A percentile compares a stretch with the other conserved stretches of the same genome.
These are phyloP conservation scores for Phytophthora pinifolia DNA, from an alignment of 352 stramenopile species.

Conservation along the genomic window DNA sequence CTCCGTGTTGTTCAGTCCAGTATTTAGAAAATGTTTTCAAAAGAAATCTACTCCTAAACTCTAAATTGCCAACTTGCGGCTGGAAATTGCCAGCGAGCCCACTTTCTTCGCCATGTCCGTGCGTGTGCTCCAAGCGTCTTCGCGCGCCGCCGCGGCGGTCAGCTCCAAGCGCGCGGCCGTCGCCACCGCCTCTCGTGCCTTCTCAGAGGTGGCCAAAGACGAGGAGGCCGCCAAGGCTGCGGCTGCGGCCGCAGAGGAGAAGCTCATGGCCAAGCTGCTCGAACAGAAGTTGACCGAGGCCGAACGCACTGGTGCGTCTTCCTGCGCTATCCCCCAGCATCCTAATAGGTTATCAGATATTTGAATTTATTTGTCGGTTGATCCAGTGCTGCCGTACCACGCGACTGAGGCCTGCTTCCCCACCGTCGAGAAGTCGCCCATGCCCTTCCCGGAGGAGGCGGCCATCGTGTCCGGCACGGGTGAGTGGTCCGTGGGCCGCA, in stretches of 20 bases:
- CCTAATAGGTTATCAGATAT: too few relatives aligned
- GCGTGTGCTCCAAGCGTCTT: conserved; percentile 42
- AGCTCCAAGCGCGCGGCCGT: conserved; percentile 19
- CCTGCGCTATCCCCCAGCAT: too few relatives aligned
- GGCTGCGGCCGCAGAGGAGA: conserved; percentile 31
- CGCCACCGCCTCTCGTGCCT: conserved; percentile 24
- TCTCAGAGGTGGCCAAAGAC: conserved; percentile 50
- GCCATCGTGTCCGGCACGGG: conserved; percentile 65
- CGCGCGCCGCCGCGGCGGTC: conserved; percentile 14
- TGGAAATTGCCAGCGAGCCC: conserved; percentile 12
- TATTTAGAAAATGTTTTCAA: conserved; percentile 13
- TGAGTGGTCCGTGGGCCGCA: conserved; percentile 64
- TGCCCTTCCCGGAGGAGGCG: conserved; percentile 63
- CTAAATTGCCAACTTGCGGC: conserved; percentile 27
- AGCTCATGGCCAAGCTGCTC: conserved; percentile 55
- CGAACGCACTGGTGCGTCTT: conserved; percentile 59
- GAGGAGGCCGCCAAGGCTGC: conserved; percentile 45
- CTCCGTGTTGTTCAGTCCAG: conserved; percentile 2
- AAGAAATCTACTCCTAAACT: conserved; percentile 3
- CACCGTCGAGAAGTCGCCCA: conserved; percentile 48
- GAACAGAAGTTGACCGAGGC: conserved; percentile 49
- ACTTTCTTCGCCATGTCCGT: conserved; percentile 32
- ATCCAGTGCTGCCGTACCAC: conserved; percentile 67
- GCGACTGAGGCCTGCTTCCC: conserved; percentile 47
- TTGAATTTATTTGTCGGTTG: not conserved